Evolutionary conservation across 768 basidiomycete genomes (phyloP).

Genomic region (Ramaria sp.): DNA sequence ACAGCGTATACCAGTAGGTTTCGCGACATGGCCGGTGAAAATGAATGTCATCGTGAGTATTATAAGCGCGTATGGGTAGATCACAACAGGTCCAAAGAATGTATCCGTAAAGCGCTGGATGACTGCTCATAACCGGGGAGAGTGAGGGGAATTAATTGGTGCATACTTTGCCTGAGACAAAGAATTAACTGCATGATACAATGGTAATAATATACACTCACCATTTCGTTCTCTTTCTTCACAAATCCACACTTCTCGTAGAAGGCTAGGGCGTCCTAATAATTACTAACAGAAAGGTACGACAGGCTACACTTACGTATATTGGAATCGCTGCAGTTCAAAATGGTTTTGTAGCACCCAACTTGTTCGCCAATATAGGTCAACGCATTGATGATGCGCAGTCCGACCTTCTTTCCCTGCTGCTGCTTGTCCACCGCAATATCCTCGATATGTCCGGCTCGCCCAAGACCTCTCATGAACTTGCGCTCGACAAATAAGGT

Average conservation of each 20-base stretch:
- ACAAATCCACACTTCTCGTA: slow-evolving; percentile 92
- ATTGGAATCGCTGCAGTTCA: slow-evolving; percentile 88
- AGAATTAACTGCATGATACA: too few species aligned
- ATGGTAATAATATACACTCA: too few species aligned
- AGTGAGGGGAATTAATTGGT: too few species aligned
- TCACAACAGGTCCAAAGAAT: too few species aligned
- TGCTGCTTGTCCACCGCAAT: slow-evolving; percentile 83
- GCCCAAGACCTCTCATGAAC: slow-evolving; percentile 78
- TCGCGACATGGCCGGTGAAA: too few species aligned
- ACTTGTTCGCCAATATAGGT: slow-evolving; percentile 70
- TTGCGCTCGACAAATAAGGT: slow-evolving; percentile 87
- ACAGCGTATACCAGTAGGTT: too few species aligned
- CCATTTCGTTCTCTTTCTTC: slow-evolving; percentile 90
- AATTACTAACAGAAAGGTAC: not conserved
- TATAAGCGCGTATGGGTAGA: too few species aligned
- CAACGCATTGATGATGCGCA: slow-evolving; percentile 78
- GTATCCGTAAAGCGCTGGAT: too few species aligned
- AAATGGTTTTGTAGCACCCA: slow-evolving; percentile 93
- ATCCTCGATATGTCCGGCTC: slow-evolving; percentile 95
- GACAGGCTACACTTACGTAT: slow-evolving; percentile 56
- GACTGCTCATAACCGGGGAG: too few species aligned
- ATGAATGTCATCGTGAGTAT: too few species aligned
- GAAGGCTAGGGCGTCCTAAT: slow-evolving; percentile 49
- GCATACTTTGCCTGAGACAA: too few species aligned
- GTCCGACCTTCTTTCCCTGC: slow-evolving; percentile 88